A percentile compares a stretch with the other conserved stretches of the same genome.
These are phyloP conservation scores for Penicillium chermesinum DNA, from an alignment of 495 filamentous ascomycete genomes.

Conservation along the genomic window DNA sequence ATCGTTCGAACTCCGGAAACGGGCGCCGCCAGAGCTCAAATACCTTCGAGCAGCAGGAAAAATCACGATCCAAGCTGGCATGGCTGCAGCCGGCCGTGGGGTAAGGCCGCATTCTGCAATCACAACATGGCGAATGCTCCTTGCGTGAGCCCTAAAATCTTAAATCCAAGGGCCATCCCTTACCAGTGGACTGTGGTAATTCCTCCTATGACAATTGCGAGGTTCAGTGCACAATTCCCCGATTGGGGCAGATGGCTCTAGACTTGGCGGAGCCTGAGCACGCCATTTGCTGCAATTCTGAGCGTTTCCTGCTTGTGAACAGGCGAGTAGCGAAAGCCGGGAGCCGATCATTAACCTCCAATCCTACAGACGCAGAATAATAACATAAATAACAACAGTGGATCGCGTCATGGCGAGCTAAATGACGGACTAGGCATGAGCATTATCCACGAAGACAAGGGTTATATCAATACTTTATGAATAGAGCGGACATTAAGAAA, in stretches of 20 bases:
- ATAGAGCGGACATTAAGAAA: too few species aligned
- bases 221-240: background rate
- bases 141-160: constrained; percentile 10
- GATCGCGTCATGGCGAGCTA: constrained; percentile 13
- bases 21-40: constrained; percentile 10
- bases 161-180: too few species aligned
- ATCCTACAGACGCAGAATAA: too few species aligned
- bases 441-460: too few species aligned
- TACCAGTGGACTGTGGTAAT: background rate
- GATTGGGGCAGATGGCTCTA: background rate
- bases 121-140: constrained; percentile 19
- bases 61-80: constrained; percentile 6
- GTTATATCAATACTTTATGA: too few species aligned
- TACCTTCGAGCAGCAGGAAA: constrained; percentile 6
- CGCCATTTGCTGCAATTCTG: constrained; percentile 6
- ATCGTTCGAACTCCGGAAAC: constrained; percentile 6
- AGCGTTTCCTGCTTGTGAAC: too few species aligned
- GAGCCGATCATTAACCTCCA: too few species aligned
- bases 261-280: constrained; percentile 7
- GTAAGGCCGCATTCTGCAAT: constrained; percentile 5
- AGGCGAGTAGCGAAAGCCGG: constrained; percentile 22
- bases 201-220: constrained; percentile 7
- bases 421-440: too few species aligned
- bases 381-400: too few species aligned
- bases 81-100: constrained; percentile 4